phyloP scores from a whole-genome alignment of 169 alveolate species.

The Plasmodium inui region DNA sequence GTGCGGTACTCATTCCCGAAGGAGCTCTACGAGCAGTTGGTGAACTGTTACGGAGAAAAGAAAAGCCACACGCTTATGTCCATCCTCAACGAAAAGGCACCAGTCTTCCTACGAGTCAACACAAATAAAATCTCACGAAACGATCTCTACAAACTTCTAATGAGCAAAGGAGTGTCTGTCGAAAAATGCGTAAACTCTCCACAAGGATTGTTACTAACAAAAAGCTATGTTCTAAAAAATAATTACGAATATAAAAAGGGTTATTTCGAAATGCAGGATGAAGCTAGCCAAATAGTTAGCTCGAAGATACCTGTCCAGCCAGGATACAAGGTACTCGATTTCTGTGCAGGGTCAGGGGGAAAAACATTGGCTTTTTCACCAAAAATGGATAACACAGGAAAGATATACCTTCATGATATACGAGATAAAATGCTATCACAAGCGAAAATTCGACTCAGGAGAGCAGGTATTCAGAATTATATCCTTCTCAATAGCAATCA shows the following conservation, averaged over 20 bases:
- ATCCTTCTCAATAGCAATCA: constrained; percentile 83
- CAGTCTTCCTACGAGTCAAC: constrained; percentile 87
- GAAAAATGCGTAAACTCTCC: constrained; percentile 90
- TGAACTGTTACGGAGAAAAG: constrained; percentile 83
- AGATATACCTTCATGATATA: constrained; percentile 92
- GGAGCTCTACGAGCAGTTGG: constrained; percentile 83
- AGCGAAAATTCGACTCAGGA: constrained; percentile 91
- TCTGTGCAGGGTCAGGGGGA: constrained; percentile 97
- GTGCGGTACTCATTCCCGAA: constrained; percentile 90
- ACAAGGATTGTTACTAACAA: constrained; percentile 87
- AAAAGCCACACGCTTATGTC: constrained; percentile 87
- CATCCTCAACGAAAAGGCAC: constrained; percentile 88
- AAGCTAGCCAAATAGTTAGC: constrained; percentile 90
- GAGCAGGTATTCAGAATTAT: constrained; percentile 94
- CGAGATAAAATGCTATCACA: constrained; percentile 73
- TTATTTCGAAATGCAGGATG: constrained; percentile 94
- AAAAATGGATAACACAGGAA: constrained; percentile 90
- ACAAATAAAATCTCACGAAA: constrained; percentile 80
- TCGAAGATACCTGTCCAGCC: constrained; percentile 90
- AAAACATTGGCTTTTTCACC: constrained; percentile 94
- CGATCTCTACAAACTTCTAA: constrained; percentile 81
- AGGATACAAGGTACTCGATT: constrained; percentile 93
- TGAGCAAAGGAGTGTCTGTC: constrained; percentile 88
- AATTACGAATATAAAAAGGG: constrained; percentile 92
- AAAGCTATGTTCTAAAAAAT: constrained; percentile 84